A percentile compares a stretch with the other conserved stretches of the same genome.
phyloP scores from a whole-genome alignment of 129 eudicot genomes.

The Silybum marianum region DNA sequence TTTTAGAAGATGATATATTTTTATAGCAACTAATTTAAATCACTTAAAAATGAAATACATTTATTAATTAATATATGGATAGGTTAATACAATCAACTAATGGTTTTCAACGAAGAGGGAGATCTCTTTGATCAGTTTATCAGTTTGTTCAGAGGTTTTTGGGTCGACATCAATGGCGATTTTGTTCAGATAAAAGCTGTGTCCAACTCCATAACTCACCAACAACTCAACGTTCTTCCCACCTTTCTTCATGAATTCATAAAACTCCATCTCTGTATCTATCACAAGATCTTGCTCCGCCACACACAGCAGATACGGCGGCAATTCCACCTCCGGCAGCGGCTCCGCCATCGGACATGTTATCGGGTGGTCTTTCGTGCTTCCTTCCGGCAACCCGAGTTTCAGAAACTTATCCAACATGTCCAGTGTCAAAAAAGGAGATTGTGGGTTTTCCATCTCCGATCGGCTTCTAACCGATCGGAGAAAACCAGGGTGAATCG shows the following conservation, averaged over 20 bases:
- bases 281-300: constrained; percentile 67
- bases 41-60: too few species aligned
- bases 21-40: too few species aligned
- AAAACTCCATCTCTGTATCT: constrained; percentile 75
- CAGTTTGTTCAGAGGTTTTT: constrained; percentile 40
- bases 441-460: constrained; percentile 64
- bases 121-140: constrained; percentile 45
- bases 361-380: constrained; percentile 72
- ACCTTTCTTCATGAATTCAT: constrained; percentile 56
- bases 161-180: constrained; percentile 65
- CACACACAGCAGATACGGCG: constrained; percentile 65
- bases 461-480: constrained; percentile 68
- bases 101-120: constrained; percentile 45
- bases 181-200: constrained; percentile 77
- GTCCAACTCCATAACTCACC: constrained; percentile 56
- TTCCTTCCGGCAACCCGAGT: constrained; percentile 63
- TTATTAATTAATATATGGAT: too few species aligned
- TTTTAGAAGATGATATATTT: too few species aligned
- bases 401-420: constrained; percentile 76
- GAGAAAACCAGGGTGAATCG: constrained; percentile 73
- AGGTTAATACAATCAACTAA: background rate
- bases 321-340: constrained; percentile 39
- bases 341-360: constrained; percentile 76
- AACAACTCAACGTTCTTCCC: constrained; percentile 61
- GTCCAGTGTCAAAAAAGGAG: constrained; percentile 73